These are phyloP conservation scores for Paxillus involutus DNA, from an alignment of 768 basidiomycete species.

Conservation along the genomic window DNA sequence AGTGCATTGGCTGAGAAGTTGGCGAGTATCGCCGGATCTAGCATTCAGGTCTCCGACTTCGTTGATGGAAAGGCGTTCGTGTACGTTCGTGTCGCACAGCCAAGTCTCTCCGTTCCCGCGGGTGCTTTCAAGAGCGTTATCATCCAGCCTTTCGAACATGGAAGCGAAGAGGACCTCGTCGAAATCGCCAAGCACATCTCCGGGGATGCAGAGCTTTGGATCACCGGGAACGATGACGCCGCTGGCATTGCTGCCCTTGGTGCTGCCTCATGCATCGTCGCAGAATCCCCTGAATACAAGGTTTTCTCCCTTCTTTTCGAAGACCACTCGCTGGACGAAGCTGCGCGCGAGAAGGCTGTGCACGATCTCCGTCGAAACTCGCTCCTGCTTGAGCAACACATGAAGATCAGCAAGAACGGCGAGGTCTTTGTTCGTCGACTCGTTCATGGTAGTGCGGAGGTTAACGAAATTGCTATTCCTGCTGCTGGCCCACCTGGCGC, in stretches of 20 bases:
- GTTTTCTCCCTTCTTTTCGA: slow-evolving; percentile 30
- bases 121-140: slow-evolving; percentile 26
- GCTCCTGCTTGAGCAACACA: slow-evolving; percentile 27
- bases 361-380: slow-evolving; percentile 26
- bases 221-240: slow-evolving; percentile 29
- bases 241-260: slow-evolving; percentile 31
- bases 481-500: slow-evolving; percentile 12
- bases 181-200: slow-evolving; percentile 25
- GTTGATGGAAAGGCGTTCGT: slow-evolving; percentile 11
- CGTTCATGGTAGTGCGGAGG: slow-evolving; percentile 23
- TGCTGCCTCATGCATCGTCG: slow-evolving; percentile 26
- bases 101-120: slow-evolving; percentile 12
- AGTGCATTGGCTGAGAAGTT: slow-evolving; percentile 9
- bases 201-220: slow-evolving; percentile 27
- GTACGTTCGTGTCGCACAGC: slow-evolving; percentile 12
- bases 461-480: slow-evolving; percentile 13
- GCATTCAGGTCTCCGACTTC: slow-evolving; percentile 11
- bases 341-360: slow-evolving; percentile 22
- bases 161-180: slow-evolving; percentile 24
- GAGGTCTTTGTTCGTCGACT: slow-evolving; percentile 29
- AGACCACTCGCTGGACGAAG: slow-evolving; percentile 24
- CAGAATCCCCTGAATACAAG: slow-evolving; percentile 29
- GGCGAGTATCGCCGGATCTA: slow-evolving; percentile 9
- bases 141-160: slow-evolving; percentile 25
- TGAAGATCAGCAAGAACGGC: slow-evolving; percentile 27